These are phyloP conservation scores for Metroxylon sagu DNA, from an alignment of 176 grass and related monocot species.

Conservation along the genomic window DNA sequence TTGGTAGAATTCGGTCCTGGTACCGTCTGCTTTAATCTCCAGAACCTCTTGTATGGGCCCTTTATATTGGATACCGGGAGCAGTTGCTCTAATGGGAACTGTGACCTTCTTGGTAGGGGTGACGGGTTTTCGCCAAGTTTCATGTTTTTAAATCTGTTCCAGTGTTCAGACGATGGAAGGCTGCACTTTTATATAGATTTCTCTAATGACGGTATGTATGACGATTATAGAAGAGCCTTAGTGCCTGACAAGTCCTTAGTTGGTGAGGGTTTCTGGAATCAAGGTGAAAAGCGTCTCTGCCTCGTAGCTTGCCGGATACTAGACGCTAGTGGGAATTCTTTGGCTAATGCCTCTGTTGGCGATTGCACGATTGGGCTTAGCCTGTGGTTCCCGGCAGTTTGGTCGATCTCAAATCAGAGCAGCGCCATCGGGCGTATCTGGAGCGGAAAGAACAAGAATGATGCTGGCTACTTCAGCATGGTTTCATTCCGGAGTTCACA, in stretches of 20 bases:
- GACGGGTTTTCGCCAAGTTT: neutral
- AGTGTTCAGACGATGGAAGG: constrained; percentile 15
- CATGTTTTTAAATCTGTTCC: constrained; percentile 31
- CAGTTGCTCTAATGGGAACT: constrained; percentile 9
- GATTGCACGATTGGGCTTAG: constrained; percentile 23
- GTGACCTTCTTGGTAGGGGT: neutral
- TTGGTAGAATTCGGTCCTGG: neutral
- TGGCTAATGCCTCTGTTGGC: neutral
- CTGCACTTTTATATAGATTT: constrained; percentile 33
- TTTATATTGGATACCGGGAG: constrained; percentile 20
- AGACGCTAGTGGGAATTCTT: neutral
- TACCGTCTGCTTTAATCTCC: too few relatives aligned
- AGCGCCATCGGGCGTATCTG: constrained; percentile 22
- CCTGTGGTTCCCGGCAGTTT: constrained; percentile 25
- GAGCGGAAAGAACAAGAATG: constrained; percentile 8
- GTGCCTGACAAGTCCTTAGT: constrained; percentile 23
- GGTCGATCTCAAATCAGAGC: constrained; percentile 21
- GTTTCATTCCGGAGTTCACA: neutral
- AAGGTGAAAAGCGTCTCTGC: constrained; percentile 16
- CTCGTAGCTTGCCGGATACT: constrained; percentile 35
- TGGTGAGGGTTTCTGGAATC: constrained; percentile 54
- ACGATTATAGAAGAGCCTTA: neutral
- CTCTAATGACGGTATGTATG: constrained; percentile 19
- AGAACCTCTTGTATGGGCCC: neutral
- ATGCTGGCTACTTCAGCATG: neutral